A percentile compares a stretch with the other conserved stretches of the same genome.
Evolutionary conservation across 108 stramenopile species (phyloP).

Genomic region (Cylindrotheca closterium): DNA sequence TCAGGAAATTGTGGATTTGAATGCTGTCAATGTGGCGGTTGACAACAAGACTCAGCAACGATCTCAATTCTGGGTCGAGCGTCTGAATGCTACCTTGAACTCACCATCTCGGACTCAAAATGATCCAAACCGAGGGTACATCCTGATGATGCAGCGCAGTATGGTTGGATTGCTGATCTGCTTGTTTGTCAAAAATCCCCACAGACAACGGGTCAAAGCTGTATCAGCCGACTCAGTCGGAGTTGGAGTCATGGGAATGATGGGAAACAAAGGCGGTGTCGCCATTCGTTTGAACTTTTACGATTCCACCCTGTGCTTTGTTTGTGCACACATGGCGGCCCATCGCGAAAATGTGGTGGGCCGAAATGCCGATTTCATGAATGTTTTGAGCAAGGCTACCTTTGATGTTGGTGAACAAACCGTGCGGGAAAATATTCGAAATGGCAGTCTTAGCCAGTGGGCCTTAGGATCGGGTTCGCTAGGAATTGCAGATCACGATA

Average conservation of each 20-base stretch:
- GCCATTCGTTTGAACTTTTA: slow-evolving; percentile 85
- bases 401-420: slow-evolving; percentile 90
- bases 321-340: slow-evolving; percentile 95
- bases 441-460: slow-evolving; percentile 79
- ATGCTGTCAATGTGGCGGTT: slow-evolving; percentile 97
- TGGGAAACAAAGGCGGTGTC: slow-evolving; percentile 99
- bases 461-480: slow-evolving; percentile 60
- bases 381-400: slow-evolving; percentile 72
- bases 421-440: slow-evolving; percentile 77
- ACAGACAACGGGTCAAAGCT: slow-evolving; percentile 62
- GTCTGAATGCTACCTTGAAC: slow-evolving; percentile 75
- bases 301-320: slow-evolving; percentile 93
- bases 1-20: slow-evolving; percentile 99
- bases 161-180: slow-evolving; percentile 94
- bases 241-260: slow-evolving; percentile 98
- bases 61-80: slow-evolving; percentile 85
- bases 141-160: slow-evolving; percentile 58
- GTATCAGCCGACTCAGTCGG: slow-evolving; percentile 77
- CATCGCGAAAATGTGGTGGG: slow-evolving; percentile 97
- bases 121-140: slow-evolving; percentile 65
- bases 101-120: slow-evolving; percentile 41
- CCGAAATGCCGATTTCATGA: slow-evolving; percentile 92
- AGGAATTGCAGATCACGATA: slow-evolving; percentile 87
- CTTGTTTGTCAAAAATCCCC: slow-evolving; percentile 86
- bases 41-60: slow-evolving; percentile 91